Evolutionary conservation across 2,329 filamentous ascomycete genomes (phyloP), one percentile per base, ranked within the genome.

Genomic region (Dothideomycetidae sp.): DNA sequence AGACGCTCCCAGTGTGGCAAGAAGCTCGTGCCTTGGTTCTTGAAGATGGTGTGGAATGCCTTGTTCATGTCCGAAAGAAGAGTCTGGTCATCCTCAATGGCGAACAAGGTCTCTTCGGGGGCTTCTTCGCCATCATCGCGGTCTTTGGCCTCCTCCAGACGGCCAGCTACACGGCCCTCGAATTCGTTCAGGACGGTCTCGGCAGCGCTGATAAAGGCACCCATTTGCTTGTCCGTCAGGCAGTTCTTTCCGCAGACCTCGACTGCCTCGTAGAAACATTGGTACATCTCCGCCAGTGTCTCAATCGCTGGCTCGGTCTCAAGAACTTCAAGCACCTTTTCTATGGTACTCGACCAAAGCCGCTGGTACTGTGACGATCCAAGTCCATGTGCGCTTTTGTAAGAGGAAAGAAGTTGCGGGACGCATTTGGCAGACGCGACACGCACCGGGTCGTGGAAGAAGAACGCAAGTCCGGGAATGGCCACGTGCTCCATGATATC

Each of bases 31-130:
- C 83, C 82, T 56, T 94, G 85, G 63, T 93, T 86, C 68, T 96
- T 96, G 71, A 98, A 98, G 47, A 98, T 84, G 43, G 85, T 88
- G 61, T 98, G 90, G 71, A 93, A 98, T 1, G 90, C 88, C 68
- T 98, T 98, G 73, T 98, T 98, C 90, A 98, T 98, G 54, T 98
- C 90, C 2, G 86, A 93, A 30, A 98, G 71, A 12, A 98, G 70
- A 14, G 85, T 93, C 61, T 96, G 88, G 55, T 98, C 90, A 49
- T 98, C 90, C 58, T 98, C 90, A 33, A 98, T 86, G 10, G 88
- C 90, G 50, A 92, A 80, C 19, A 92, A 69, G 31, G 78, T 73
- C 36, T 94, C 88, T 49, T 94, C 81, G 11, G 78, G 78, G 42
- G 90, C 78, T 41, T 58, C 56, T 31, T 58, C 56, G 46, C 94